Conservation (phyloP, 139 green algal genomes). For the Yamagishiella unicocca region DNA sequence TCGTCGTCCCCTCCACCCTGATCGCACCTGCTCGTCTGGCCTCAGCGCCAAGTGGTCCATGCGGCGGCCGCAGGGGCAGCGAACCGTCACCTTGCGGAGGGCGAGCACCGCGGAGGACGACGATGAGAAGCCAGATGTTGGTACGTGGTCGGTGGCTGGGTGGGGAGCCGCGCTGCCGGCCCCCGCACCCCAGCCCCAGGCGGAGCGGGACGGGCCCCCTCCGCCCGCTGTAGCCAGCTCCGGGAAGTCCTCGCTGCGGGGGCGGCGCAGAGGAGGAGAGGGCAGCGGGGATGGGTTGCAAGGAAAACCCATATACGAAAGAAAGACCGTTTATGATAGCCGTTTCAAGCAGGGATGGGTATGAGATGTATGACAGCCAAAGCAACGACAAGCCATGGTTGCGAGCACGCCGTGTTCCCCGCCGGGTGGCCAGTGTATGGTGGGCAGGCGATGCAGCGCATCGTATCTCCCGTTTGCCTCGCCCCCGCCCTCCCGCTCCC, state of each 20-base stretch:
- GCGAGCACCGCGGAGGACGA: neutral
- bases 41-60: constrained; percentile 66
- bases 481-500: neutral
- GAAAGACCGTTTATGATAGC: no score
- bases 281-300: no score
- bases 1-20: no score
- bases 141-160: neutral
- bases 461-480: neutral
- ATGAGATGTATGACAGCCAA: no score
- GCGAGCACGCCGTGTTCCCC: no score
- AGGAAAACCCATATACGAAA: no score
- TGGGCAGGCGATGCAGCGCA: no score
- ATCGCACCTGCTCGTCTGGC: constrained; percentile 20
- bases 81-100: constrained; percentile 49
- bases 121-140: neutral
- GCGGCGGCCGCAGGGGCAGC: constrained; percentile 74
- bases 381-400: no score
- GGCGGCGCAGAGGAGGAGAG: no score
- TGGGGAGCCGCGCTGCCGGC: neutral
- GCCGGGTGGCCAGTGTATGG: no score
- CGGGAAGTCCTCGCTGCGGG: constrained; percentile 44
- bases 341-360: no score
- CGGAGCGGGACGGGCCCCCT: neutral
- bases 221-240: constrained; percentile 1
- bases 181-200: neutral